Percentiles rank a stretch among this genome's conserved stretches.
Conservation (phyloP, 2,329 filamentous ascomycete species). For the Talaromyces amestolkiae region DNA sequence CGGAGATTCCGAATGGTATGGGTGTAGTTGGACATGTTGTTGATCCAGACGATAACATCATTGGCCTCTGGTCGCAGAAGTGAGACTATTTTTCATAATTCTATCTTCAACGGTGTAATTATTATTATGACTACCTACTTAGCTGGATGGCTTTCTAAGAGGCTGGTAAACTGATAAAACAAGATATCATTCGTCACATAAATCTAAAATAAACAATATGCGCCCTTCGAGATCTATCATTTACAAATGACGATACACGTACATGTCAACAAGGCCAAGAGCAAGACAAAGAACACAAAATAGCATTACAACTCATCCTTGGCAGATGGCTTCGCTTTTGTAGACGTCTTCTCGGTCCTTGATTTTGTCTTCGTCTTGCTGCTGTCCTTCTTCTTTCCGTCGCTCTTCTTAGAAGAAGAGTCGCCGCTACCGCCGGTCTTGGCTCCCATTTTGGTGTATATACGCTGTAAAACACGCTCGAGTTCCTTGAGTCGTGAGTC, state of each 20-base stretch:
- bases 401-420: conserved; percentile 37
- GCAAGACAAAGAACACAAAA: not conserved
- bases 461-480: conserved; percentile 48
- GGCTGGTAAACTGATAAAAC: not conserved
- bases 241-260: conserved; percentile 16
- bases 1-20: conserved; percentile 13
- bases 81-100: not conserved
- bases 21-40: conserved; percentile 14
- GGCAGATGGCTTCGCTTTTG: conserved; percentile 15
- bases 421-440: conserved; percentile 58
- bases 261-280: not conserved
- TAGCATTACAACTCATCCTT: conserved; percentile 19
- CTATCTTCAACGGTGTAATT: not conserved
- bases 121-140: not conserved
- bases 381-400: conserved; percentile 34
- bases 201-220: conserved; percentile 14
- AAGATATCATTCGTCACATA: conserved; percentile 2
- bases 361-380: conserved; percentile 19
- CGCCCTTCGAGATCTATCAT: conserved; percentile 18
- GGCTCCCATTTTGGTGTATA: conserved; percentile 53
- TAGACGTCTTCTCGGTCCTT: conserved; percentile 17
- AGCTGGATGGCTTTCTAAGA: not conserved
- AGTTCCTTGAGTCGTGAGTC: conserved; percentile 67
- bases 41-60: conserved; percentile 12
- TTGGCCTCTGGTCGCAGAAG: conserved; percentile 14